Conservation (phyloP, 2,329 filamentous ascomycete genomes). For the Fusarium annulatum region DNA sequence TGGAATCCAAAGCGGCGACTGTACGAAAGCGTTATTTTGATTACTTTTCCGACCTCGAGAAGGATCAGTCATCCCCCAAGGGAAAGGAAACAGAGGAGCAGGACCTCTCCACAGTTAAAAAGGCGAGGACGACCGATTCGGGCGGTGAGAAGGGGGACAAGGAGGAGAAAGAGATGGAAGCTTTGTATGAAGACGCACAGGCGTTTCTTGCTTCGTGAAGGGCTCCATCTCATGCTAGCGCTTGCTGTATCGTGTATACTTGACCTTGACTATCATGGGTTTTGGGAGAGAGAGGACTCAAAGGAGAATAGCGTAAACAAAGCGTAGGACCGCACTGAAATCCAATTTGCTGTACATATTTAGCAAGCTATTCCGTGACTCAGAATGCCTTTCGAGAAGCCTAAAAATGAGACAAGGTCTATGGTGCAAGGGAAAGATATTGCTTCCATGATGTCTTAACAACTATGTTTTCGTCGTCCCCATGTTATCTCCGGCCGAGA, state of each 20-base stretch:
- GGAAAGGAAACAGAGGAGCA: too few relatives aligned
- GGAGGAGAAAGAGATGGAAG: not conserved
- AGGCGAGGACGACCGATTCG: not conserved
- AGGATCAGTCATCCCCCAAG: not conserved
- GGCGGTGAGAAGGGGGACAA: not conserved
- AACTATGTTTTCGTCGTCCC: not conserved
- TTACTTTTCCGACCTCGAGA: not conserved
- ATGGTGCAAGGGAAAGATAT: not conserved
- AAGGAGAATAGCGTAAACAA: not conserved
- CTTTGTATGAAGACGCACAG: not conserved
- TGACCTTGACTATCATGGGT: not conserved
- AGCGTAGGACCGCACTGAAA: not conserved
- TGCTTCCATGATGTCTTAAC: not conserved
- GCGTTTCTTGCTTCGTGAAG: fast-evolving
- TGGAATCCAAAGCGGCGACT: not conserved
- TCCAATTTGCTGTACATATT: not conserved
- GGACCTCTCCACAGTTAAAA: not conserved
- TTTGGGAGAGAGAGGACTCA: not conserved
- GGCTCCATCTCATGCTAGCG: not conserved
- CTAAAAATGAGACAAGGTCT: not conserved
- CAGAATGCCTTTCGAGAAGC: not conserved
- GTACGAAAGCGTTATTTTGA: fast-evolving
- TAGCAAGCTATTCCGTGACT: not conserved
- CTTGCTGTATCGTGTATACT: not conserved
- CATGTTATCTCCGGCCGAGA: not conserved